Evolutionary conservation across 106 monocot species (phyloP), one percentile per base, ranked within the genome.

Genomic region (Hemerocallis citrina): DNA sequence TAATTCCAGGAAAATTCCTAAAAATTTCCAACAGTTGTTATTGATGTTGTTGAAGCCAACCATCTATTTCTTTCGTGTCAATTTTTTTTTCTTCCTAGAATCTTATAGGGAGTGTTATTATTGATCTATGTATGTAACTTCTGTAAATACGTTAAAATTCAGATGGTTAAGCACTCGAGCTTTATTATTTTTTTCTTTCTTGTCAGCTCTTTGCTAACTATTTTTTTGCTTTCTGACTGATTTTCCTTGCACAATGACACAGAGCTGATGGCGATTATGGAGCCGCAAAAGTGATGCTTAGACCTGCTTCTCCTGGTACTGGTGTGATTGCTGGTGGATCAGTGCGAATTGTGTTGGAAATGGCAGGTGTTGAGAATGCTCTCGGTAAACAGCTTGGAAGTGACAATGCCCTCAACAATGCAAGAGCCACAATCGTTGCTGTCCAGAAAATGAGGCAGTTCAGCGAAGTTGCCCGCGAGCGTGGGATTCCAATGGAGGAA

Each of bases 231-330:
- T 2, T 41, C 23, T 31, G 28, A 32, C 6, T 8, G 14, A 32
- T 55, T 34, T 9, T 57, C 6, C 7, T 21, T n/a, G 24, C 20
- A 21, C 23, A 16, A 34, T 16, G 30, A 52, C 66, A 87, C 66
- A 87, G 92, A 63, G 59, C 80, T 44, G 80, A 78, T 65, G 92
- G 83, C 30, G 83, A 81, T 32, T 92, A 72, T 58, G 77, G 80
- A 66, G 92, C 87, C 39, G 92, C 92, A 16, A 87, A 81, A 67
- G 86, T 92, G 44, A 92, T 92, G 92, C 56, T 92, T 65, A 79
- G 88, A 58, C 88, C 92, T 17, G 92, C 92, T 62, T 86, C 87
- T 19, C 92, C 92, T 4, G 92, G 92, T 66, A 84, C 83, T 0
- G 84, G 87, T 33, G 84, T 92, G 1, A 77, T 84, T 45, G 84